A percentile compares a stretch with the other conserved stretches of the same genome.
These are phyloP conservation scores for Oldenlandia corymbosa DNA, from an alignment of 257 asterid genomes.

Conservation along the genomic window DNA sequence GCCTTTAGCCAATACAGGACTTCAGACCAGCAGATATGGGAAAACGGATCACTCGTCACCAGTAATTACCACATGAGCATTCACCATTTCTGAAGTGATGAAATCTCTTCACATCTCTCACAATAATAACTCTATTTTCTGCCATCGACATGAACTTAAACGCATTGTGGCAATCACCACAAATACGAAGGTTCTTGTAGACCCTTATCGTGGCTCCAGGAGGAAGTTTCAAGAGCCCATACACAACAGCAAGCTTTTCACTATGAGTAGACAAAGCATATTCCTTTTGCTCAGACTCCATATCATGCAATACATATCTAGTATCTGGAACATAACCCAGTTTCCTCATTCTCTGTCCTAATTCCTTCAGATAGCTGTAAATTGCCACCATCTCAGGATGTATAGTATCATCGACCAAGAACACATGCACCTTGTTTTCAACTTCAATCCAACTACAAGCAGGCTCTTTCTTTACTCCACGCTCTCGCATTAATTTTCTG, in stretches of 20 bases:
- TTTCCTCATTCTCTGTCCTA: constrained; percentile 13
- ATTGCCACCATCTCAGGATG: constrained; percentile 11
- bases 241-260: constrained; percentile 16
- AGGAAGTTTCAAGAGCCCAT: constrained; percentile 19
- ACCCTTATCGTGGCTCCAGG: constrained; percentile 12
- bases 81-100: constrained; percentile 17
- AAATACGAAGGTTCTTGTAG: constrained; percentile 16
- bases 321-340: constrained; percentile 17
- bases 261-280: constrained; percentile 18
- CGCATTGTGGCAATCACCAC: constrained; percentile 20
- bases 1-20: neutral
- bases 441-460: constrained; percentile 19
- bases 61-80: constrained; percentile 19
- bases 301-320: constrained; percentile 17
- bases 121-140: constrained; percentile 9
- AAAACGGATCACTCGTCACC: neutral
- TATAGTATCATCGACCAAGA: constrained; percentile 13
- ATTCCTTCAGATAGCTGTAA: constrained; percentile 7
- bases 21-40: neutral
- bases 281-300: constrained; percentile 16
- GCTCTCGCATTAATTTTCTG: constrained; percentile 12
- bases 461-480: constrained; percentile 14
- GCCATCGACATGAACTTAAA: constrained; percentile 15
- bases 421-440: constrained; percentile 14
- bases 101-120: constrained; percentile 20